Evolutionary conservation across 1,284 basidiomycete genomes (phyloP).

Genomic region (Apiotrichum laibachii): DNA sequence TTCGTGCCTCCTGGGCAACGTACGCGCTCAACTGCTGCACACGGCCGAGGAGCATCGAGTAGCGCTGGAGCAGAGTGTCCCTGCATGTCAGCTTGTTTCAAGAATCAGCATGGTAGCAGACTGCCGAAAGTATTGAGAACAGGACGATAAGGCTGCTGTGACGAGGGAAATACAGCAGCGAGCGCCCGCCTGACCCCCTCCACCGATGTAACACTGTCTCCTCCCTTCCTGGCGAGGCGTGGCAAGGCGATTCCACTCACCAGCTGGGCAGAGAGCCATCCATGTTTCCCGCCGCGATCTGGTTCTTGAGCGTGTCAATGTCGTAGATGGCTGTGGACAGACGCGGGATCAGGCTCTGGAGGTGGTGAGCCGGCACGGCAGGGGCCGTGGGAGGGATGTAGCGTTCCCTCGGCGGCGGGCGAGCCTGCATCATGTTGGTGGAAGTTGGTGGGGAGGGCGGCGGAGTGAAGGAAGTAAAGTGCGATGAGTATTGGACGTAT

Average conservation of each 20-base stretch:
- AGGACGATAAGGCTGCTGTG: neutral
- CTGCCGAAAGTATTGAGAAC: neutral
- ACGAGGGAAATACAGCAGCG: too few species aligned
- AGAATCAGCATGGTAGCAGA: neutral
- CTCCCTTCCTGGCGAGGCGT: too few species aligned
- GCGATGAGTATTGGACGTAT: neutral
- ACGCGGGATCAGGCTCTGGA: slow-evolving; percentile 40
- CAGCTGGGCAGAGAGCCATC: slow-evolving; percentile 43
- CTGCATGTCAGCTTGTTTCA: slow-evolving; percentile 15
- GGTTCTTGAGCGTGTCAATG: slow-evolving; percentile 37
- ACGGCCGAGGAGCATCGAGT: slow-evolving; percentile 40
- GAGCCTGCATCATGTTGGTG: slow-evolving; percentile 10
- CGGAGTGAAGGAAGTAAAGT: neutral
- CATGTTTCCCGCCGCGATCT: slow-evolving; percentile 32
- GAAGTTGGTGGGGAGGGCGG: neutral
- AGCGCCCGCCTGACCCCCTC: too few species aligned
- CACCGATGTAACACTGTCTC: neutral
- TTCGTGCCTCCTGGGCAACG: slow-evolving; percentile 23
- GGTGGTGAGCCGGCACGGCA: slow-evolving; percentile 28
- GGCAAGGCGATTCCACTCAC: slow-evolving; percentile 24
- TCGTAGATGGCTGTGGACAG: slow-evolving; percentile 46
- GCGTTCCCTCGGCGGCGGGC: slow-evolving; percentile 4
- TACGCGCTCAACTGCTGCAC: slow-evolving; percentile 34
- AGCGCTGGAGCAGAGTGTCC: slow-evolving; percentile 43
- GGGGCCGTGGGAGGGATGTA: slow-evolving; percentile 31